These are phyloP conservation scores for Candida pseudofarinosa DNA, from an alignment of 805 yeast species.

Conservation along the genomic window DNA sequence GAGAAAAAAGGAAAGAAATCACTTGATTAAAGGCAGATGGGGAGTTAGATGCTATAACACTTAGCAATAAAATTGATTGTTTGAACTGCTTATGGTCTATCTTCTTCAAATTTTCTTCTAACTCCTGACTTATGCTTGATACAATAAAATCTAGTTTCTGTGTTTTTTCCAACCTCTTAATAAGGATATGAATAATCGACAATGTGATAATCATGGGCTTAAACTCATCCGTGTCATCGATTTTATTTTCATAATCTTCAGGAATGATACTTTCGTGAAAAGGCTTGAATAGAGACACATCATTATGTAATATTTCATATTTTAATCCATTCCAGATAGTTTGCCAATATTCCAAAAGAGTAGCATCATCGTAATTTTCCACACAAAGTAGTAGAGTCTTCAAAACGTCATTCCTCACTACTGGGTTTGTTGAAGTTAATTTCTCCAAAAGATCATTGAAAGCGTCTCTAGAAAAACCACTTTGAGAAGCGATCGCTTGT, in stretches of 20 bases:
- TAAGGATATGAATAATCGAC: slow-evolving; percentile 37
- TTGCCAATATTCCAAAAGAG: slow-evolving; percentile 59
- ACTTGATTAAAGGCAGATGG: slow-evolving; percentile 44
- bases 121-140: slow-evolving; percentile 37
- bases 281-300: slow-evolving; percentile 28
- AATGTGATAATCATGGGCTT: slow-evolving; percentile 35
- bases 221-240: slow-evolving; percentile 34
- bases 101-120: slow-evolving; percentile 47
- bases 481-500: slow-evolving; percentile 56
- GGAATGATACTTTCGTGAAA: slow-evolving; percentile 24
- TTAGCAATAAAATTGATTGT: slow-evolving; percentile 59
- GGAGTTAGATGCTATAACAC: slow-evolving; percentile 51
- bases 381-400: slow-evolving; percentile 58
- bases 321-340: slow-evolving; percentile 85
- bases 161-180: slow-evolving; percentile 23
- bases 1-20: slow-evolving; percentile 28
- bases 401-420: slow-evolving; percentile 71
- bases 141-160: slow-evolving; percentile 35
- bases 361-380: slow-evolving; percentile 43
- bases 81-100: slow-evolving; percentile 51
- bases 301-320: slow-evolving; percentile 82
- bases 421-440: slow-evolving; percentile 67
- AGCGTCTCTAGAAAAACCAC: slow-evolving; percentile 64
- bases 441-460: slow-evolving; percentile 78
- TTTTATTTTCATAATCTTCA: slow-evolving; percentile 13